Percentiles rank a stretch among this genome's conserved stretches.
Evolutionary conservation across 2,329 filamentous ascomycete species (phyloP).

Genomic region (Paraphoma chrysanthemicola): DNA sequence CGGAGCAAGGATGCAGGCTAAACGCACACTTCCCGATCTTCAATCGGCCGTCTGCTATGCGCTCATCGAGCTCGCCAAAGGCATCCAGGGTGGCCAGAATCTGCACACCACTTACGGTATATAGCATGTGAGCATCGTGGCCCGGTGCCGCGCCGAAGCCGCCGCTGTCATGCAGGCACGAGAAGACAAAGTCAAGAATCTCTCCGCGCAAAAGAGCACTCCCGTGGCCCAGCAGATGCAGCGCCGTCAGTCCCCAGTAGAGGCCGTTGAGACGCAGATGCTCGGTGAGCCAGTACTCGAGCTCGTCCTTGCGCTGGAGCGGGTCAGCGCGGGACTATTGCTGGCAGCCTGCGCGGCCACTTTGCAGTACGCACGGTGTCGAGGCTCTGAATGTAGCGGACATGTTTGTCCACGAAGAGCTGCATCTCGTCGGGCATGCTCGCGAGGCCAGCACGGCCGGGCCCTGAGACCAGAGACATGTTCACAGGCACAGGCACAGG

Average conservation of each 20-base stretch:
- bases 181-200: constrained; percentile 91
- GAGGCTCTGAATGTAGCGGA: constrained; percentile 90
- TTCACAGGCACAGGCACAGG: not conserved
- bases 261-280: constrained; percentile 94
- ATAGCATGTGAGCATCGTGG: constrained; percentile 95
- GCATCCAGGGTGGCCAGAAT: constrained; percentile 88
- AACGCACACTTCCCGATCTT: constrained; percentile 81
- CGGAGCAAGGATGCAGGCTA: constrained; percentile 6
- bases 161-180: constrained; percentile 87
- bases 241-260: constrained; percentile 92
- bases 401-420: constrained; percentile 71
- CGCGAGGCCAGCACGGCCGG: constrained; percentile 58
- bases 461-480: constrained; percentile 69
- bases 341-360: constrained; percentile 22
- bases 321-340: constrained; percentile 45
- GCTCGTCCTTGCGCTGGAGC: constrained; percentile 81
- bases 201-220: constrained; percentile 81
- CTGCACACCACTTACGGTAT: constrained; percentile 93
- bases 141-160: constrained; percentile 94
- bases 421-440: constrained; percentile 56
- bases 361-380: constrained; percentile 70
- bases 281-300: constrained; percentile 98
- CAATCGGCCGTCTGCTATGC: constrained; percentile 70
- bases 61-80: constrained; percentile 78
- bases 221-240: constrained; percentile 83